Evolutionary conservation across 148 eudicot genomes (phyloP).

Genomic region (Persicaria maculosa): DNA sequence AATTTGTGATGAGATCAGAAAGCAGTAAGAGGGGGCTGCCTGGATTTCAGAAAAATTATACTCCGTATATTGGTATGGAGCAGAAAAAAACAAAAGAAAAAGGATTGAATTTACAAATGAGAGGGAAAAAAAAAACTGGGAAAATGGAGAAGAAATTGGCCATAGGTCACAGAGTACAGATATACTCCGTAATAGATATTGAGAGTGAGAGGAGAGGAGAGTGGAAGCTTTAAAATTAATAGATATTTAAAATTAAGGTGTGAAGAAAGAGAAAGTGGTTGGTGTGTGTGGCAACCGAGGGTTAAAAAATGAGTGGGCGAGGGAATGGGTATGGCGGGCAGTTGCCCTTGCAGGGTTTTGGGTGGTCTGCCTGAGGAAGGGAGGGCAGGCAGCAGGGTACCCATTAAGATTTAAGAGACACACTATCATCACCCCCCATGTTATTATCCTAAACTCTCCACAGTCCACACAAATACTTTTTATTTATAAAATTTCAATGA

Average conservation of each 20-base stretch:
- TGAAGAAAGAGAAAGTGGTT: background rate
- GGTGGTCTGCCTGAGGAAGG: conserved; percentile 25
- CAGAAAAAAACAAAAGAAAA: background rate
- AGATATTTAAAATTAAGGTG: background rate
- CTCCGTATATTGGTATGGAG: background rate
- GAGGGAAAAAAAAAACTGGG: background rate
- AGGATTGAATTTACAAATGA: background rate
- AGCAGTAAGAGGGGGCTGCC: background rate
- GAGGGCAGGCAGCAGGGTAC: conserved; percentile 35
- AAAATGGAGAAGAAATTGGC: background rate
- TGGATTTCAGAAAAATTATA: conserved; percentile 6
- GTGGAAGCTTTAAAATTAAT: background rate
- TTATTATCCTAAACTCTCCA: too few species aligned
- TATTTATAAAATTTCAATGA: too few species aligned
- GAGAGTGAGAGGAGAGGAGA: background rate
- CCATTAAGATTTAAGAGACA: conserved; percentile 19
- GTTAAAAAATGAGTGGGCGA: conserved; percentile 6
- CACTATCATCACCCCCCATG: conserved; percentile 18
- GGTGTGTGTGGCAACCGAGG: background rate
- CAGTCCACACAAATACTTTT: too few species aligned
- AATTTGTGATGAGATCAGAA: background rate
- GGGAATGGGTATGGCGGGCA: background rate
- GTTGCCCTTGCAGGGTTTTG: background rate
- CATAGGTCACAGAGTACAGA: background rate
- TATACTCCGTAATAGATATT: too few species aligned